Percentiles rank a stretch among this genome's conserved stretches.
Conservation (phyloP, 2,329 filamentous ascomycete species). For the Paracoccidioides lutzii region DNA sequence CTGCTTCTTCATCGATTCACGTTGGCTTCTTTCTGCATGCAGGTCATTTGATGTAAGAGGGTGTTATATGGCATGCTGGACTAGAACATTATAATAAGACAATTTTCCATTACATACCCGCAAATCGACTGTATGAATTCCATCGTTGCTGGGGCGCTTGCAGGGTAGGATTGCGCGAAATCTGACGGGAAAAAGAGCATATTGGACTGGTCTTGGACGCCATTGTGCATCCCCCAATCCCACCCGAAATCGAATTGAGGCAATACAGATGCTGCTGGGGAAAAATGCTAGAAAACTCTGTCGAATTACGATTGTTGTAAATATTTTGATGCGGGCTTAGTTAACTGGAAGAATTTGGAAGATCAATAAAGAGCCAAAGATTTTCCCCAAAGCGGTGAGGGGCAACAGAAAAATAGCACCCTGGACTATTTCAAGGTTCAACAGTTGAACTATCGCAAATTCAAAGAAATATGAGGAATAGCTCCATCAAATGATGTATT, state of each 20-base stretch:
- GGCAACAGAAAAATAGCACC: too few relatives aligned
- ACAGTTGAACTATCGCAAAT: neutral
- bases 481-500: neutral
- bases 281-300: too few relatives aligned
- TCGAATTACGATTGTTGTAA: neutral
- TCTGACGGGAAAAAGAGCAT: neutral
- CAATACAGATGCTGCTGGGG: neutral
- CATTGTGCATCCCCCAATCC: neutral
- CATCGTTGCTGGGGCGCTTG: conserved; percentile 1
- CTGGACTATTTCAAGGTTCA: too few relatives aligned
- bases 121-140: conserved; percentile 1
- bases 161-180: neutral
- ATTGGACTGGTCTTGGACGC: neutral
- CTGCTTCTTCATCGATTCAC: conserved; percentile 1
- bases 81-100: too few relatives aligned
- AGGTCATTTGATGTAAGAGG: neutral
- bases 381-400: too few relatives aligned
- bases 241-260: neutral
- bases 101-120: neutral
- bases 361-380: too few relatives aligned
- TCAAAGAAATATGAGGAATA: neutral
- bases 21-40: conserved; percentile 1
- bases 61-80: neutral
- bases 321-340: neutral
- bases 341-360: neutral